phyloP scores from a whole-genome alignment of 2,329 filamentous ascomycete genomes.

The Alternaria sp. region DNA sequence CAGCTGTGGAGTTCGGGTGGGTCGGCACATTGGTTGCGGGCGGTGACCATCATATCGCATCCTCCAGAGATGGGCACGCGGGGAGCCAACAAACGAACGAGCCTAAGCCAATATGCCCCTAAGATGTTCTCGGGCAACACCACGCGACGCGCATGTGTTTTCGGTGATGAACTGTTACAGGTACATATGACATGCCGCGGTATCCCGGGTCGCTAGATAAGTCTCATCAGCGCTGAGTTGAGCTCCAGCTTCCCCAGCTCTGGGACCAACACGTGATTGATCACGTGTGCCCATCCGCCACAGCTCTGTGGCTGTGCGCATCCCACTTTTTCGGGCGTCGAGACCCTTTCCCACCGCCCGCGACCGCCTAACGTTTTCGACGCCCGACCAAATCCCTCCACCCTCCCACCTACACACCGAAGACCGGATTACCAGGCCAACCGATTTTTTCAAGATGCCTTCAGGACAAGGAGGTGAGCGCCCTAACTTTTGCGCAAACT shows the following conservation, averaged over 20 bases:
- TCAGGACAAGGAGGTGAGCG: slow-evolving; percentile 58
- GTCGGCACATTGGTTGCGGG: slow-evolving; percentile 10
- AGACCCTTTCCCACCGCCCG: slow-evolving; percentile 28
- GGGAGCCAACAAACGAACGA: neutral
- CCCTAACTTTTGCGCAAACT: neutral
- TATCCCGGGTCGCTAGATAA: neutral
- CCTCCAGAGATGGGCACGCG: neutral
- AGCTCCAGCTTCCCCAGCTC: neutral
- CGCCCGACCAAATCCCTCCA: slow-evolving; percentile 16
- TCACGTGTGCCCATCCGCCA: neutral
- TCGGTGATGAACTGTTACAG: neutral
- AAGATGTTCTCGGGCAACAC: neutral
- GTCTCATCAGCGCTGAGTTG: neutral
- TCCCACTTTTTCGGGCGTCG: slow-evolving; percentile 21
- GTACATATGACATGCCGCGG: neutral
- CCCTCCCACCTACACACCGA: slow-evolving; percentile 8
- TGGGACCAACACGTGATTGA: neutral
- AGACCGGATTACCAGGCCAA: neutral
- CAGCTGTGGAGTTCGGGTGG: slow-evolving; percentile 13
- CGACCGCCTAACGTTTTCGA: slow-evolving; percentile 20
- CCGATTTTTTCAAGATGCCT: slow-evolving; percentile 50
- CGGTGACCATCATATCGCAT: slow-evolving; percentile 6
- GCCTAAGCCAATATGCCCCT: slow-evolving; percentile 3
- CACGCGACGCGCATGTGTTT: neutral
- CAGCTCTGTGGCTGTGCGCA: slow-evolving; percentile 8